A percentile compares a stretch with the other conserved stretches of the same genome.
These are phyloP conservation scores for Cenchrus purpureus DNA, from an alignment of 176 grass and related monocot genomes.

Conservation along the genomic window DNA sequence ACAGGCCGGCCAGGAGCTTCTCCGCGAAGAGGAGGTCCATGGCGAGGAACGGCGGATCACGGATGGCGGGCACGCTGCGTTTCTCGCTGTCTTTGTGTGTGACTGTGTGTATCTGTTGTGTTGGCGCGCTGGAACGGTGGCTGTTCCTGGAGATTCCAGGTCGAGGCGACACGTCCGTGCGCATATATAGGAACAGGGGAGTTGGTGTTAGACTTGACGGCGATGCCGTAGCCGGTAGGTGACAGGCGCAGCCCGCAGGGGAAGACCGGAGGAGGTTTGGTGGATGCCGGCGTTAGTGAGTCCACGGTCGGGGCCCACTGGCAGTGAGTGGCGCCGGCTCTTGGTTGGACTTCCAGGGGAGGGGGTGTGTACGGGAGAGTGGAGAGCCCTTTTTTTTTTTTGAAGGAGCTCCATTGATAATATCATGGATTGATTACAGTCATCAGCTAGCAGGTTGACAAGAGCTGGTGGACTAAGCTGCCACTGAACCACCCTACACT, in stretches of 20 bases:
- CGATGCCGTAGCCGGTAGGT: constrained; percentile 5
- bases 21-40: constrained; percentile 77
- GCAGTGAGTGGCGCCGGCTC: neutral
- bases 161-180: neutral
- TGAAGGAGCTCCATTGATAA: no score
- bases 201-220: constrained; percentile 29
- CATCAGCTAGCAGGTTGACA: no score
- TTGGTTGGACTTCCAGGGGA: neutral
- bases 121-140: constrained; percentile 3
- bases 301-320: neutral
- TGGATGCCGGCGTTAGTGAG: neutral
- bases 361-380: neutral
- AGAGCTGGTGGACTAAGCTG: no score
- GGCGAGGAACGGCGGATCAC: neutral
- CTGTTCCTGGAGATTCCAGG: neutral
- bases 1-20: constrained; percentile 67
- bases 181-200: constrained; percentile 1
- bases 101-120: neutral
- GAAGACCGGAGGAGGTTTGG: neutral
- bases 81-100: neutral
- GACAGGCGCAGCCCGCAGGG: no score
- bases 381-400: neutral
- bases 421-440: no score
- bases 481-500: no score
- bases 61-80: neutral